Percentiles rank a stretch among this genome's conserved stretches.
These are phyloP conservation scores for Exophiala lecanii-corni DNA, from an alignment of 2,329 filamentous ascomycete genomes.

Conservation along the genomic window DNA sequence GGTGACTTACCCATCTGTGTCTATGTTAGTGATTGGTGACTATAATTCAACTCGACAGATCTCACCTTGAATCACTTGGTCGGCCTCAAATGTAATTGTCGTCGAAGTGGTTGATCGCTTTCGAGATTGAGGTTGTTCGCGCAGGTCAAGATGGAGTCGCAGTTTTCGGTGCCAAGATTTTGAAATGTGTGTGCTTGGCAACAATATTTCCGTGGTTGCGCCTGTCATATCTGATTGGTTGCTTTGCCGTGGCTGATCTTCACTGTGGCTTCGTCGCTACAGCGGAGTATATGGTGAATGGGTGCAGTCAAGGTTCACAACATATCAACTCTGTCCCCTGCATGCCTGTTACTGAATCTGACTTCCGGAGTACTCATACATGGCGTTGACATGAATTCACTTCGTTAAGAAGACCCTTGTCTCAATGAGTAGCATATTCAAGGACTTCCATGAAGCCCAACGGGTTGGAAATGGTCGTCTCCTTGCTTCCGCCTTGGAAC, in stretches of 20 bases:
- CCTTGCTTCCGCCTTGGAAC: slow-evolving; percentile 70
- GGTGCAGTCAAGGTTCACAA: too few species aligned
- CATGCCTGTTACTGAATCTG: too few species aligned
- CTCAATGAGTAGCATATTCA: slow-evolving; percentile 68
- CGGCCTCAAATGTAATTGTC: slow-evolving; percentile 35
- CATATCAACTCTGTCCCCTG: too few species aligned
- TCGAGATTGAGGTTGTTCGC: not conserved
- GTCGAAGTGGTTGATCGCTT: slow-evolving; percentile 26
- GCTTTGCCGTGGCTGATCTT: too few species aligned
- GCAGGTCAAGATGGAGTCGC: slow-evolving; percentile 3
- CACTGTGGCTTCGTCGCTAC: too few species aligned
- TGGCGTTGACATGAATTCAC: too few species aligned
- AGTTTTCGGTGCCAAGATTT: slow-evolving; percentile 16
- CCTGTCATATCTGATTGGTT: slow-evolving; percentile 9
- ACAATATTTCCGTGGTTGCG: not conserved
- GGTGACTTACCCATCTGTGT: slow-evolving; percentile 59
- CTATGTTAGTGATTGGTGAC: slow-evolving; percentile 26
- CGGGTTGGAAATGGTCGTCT: slow-evolving; percentile 61
- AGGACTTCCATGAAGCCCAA: slow-evolving; percentile 68
- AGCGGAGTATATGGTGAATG: too few species aligned
- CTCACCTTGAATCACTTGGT: slow-evolving; percentile 46
- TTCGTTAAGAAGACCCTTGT: too few species aligned
- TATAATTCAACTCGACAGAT: slow-evolving; percentile 20
- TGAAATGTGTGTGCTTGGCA: slow-evolving; percentile 8
- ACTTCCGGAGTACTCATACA: too few species aligned